Base-by-base conservation (phyloP, 306 rosid species). In the Cucurbita ficifolia region DNA sequence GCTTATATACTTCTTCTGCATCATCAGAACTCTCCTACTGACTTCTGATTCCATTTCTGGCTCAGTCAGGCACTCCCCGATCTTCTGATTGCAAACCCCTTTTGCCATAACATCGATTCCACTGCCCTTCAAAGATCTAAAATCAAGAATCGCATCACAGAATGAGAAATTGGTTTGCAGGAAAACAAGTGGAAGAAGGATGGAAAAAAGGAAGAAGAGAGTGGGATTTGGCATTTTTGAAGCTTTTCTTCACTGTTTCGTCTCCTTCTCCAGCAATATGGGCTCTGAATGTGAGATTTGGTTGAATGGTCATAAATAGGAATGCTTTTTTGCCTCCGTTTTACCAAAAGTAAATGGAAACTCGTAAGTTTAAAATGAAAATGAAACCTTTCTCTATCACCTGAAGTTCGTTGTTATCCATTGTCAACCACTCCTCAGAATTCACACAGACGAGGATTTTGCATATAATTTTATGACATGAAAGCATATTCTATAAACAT, bases 1-100 rank as follows among this genome's bases (percentile, higher is more conserved):
- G 86, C 98, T 94, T 53, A 94, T 90, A 73, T 80, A 94, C 82
- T 59, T 94, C 79, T 78, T 94, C 84, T 81, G 87, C 96, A 89
- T 85, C 73, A 79, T 81, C 57, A 94, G 79, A 57, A 90, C 70
- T 81, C 98, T 87, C 58, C 98, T 75, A 50, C 75, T 90, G 67
- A 42, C 81, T 85, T 89, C 98, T 8, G 96, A 86, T 59, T 85
- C 94, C 80, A 88, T 81, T 76, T 80, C 81, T 10, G 87, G 55
- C 63, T 91, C 92, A 1, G 80, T 45, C 9, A 80, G 52, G 70
- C 92, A 88, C 36, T 88, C 96, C 11, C 85, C 92, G 65, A 87
- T 76, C 76, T 62, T 88, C 36, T 84, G 79, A 49, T 69, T 79
- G 76, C 95, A 81, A 63, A 55, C 88, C 81, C 92, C 86, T 76